Conservation (phyloP, 2,329 filamentous ascomycete species). For the Aurifilum marmelostoma region DNA sequence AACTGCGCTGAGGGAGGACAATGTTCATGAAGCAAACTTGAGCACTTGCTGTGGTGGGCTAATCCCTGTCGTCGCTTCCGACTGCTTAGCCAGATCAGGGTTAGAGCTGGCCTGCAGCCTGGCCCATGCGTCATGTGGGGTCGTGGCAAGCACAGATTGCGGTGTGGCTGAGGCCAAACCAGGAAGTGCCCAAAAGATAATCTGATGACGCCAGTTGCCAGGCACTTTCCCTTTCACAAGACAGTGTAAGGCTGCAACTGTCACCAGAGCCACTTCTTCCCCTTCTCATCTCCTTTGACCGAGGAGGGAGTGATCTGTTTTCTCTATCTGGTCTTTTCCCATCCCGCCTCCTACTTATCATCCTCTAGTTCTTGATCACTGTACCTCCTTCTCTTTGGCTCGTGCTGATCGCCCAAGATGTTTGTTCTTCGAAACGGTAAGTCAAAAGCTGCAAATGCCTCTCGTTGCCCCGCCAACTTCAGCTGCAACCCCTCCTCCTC, state of each 20-base stretch:
- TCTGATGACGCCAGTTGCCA: constrained; percentile 10
- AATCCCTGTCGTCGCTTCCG: background rate
- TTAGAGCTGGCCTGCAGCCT: background rate
- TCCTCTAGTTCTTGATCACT: background rate
- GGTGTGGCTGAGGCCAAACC: background rate
- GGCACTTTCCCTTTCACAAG: constrained; percentile 8
- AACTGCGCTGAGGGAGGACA: background rate
- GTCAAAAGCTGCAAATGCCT: constrained; percentile 23
- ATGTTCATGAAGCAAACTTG: background rate
- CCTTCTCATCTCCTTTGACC: background rate
- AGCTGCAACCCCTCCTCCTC: background rate
- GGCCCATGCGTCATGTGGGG: constrained; percentile 26
- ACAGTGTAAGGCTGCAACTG: background rate
- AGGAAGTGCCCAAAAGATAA: background rate
- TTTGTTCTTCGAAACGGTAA: constrained; percentile 49
- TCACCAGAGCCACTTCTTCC: background rate
- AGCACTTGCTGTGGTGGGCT: too few relatives aligned
- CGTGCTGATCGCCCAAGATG: constrained; percentile 37
- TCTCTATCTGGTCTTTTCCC: background rate
- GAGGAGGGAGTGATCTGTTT: background rate
- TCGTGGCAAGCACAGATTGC: constrained; percentile 25
- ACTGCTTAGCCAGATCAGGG: background rate
- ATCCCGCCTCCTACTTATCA: background rate
- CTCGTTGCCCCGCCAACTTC: constrained; percentile 26
- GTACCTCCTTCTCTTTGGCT: constrained; percentile 2